Base-by-base conservation (phyloP, 805 yeast genomes). In the Lipomyces orientalis region DNA sequence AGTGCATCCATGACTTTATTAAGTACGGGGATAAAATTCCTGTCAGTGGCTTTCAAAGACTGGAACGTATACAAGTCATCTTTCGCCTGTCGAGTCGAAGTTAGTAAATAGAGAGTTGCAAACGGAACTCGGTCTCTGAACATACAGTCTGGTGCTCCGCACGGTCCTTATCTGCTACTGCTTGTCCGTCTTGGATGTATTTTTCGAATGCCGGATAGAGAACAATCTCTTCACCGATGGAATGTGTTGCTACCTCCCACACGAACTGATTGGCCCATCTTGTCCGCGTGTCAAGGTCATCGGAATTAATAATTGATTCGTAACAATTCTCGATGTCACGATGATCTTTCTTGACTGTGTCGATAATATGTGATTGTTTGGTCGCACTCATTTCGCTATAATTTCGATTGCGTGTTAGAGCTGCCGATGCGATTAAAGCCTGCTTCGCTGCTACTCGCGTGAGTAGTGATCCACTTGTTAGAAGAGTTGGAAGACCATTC, bases 191-290 rank as follows among this genome's bases (percentile, higher is more conserved):
- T 3, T 51, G 61, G 29, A 61, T 43, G 61, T 61, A n/a, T 33
- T 61, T 61, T 54, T 61, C 49, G 29, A 61, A 61, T 29, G 56
- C 58, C 16, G 64, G 64, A 54, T 61, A 61, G 22, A 61, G 34
- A 4, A 61, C 61, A 33, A 61, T 33, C 54, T 61, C 64, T 51
- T 61, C 64, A 25, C 61, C 64, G 58, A 61, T 2, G 3, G 64
- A 49, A 34, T 61, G 64, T 2, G 61, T 22, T 14, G 64, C 64
- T 6, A 61, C 37, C 14, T 61, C 64, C 64, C 59, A 52, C 12
- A 33, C 60, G n/a, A 61, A 52, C 55, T 52, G 55, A 35, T 60
- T 60, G 37, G 43, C 55, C 62, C 62, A 60, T 39, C 62, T 39
- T 49, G 54, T 60, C 37, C 43, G 56, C 6, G 62, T 51, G 39